Evolutionary conservation across 495 filamentous ascomycete genomes (phyloP).

Genomic region (Xylaria intraflava): DNA sequence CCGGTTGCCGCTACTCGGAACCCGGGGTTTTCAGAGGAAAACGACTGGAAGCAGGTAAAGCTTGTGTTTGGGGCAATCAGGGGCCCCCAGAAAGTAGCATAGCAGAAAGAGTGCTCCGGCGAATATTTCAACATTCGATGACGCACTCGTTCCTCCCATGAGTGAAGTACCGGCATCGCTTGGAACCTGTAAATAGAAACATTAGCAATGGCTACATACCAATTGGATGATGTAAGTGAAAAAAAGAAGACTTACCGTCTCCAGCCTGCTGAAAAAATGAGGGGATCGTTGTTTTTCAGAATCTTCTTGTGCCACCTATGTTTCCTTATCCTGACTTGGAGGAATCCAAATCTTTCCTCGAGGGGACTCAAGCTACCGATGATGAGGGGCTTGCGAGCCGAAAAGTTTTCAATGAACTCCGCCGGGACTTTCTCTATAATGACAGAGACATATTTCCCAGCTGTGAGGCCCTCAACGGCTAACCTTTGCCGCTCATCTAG

Average conservation of each 20-base stretch:
- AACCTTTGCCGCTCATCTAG: constrained; percentile 75
- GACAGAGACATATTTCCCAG: constrained; percentile 90
- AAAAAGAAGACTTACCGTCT: constrained; percentile 31
- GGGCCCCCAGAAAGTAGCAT: constrained; percentile 89
- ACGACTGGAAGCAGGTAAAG: constrained; percentile 87
- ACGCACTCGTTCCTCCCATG: constrained; percentile 82
- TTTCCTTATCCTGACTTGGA: constrained; percentile 91
- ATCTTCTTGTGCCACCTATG: constrained; percentile 99
- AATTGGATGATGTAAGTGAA: not conserved
- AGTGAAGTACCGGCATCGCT: constrained; percentile 84
- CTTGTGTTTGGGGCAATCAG: constrained; percentile 92
- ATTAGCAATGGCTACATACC: not conserved
- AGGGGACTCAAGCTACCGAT: constrained; percentile 84
- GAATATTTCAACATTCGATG: constrained; percentile 98
- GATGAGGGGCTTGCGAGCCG: constrained; percentile 76
- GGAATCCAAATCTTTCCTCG: constrained; percentile 90
- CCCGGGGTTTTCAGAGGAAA: constrained; percentile 79
- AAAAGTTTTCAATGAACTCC: constrained; percentile 87
- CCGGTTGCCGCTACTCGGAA: constrained; percentile 94
- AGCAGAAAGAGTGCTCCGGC: constrained; percentile 97
- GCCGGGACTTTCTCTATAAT: constrained; percentile 81
- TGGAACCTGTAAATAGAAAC: constrained; percentile 58
- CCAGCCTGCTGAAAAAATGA: constrained; percentile 98
- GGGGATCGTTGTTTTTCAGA: constrained; percentile 90
- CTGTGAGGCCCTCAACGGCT: constrained; percentile 79